Evolutionary conservation across 2,329 filamentous ascomycete species (phyloP).

Genomic region (Sarocladium oryzae): DNA sequence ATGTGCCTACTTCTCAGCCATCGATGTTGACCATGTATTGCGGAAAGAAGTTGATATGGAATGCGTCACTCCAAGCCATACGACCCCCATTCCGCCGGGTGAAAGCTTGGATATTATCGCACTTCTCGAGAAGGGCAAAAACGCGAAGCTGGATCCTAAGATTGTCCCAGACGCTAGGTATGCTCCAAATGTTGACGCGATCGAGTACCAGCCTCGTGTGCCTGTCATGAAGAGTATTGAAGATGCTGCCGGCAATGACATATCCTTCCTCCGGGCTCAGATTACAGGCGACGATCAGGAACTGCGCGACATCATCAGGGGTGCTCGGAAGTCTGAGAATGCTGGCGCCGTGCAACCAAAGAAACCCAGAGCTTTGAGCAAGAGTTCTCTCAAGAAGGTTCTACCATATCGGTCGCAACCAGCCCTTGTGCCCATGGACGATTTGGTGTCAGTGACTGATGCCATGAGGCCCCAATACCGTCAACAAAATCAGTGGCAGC

Average conservation of each 20-base stretch:
- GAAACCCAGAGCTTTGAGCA: slow-evolving; percentile 15
- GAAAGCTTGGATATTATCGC: slow-evolving; percentile 77
- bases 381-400: slow-evolving; percentile 21
- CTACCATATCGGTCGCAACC: slow-evolving; percentile 31
- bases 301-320: slow-evolving; percentile 63
- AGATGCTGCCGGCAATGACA: slow-evolving; percentile 36
- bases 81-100: slow-evolving; percentile 69
- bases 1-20: slow-evolving; percentile 91
- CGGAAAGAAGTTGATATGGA: slow-evolving; percentile 98
- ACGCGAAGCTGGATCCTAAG: slow-evolving; percentile 61
- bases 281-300: slow-evolving; percentile 71
- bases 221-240: slow-evolving; percentile 74
- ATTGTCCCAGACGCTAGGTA: slow-evolving; percentile 46
- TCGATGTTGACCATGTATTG: slow-evolving; percentile 93
- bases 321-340: slow-evolving; percentile 35
- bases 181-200: slow-evolving; percentile 53
- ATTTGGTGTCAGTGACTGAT: slow-evolving; percentile 29
- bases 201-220: slow-evolving; percentile 61
- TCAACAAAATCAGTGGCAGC: slow-evolving; percentile 18
- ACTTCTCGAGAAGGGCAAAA: slow-evolving; percentile 66
- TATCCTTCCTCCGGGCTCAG: slow-evolving; percentile 72
- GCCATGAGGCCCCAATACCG: slow-evolving; percentile 20
- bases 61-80: slow-evolving; percentile 86
- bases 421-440: slow-evolving; percentile 26
- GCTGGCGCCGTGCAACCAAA: slow-evolving; percentile 12